Percentiles rank a stretch among this genome's conserved stretches.
phyloP scores from a whole-genome alignment of 129 eudicot genomes.

The Gnaphalium uliginosum region DNA sequence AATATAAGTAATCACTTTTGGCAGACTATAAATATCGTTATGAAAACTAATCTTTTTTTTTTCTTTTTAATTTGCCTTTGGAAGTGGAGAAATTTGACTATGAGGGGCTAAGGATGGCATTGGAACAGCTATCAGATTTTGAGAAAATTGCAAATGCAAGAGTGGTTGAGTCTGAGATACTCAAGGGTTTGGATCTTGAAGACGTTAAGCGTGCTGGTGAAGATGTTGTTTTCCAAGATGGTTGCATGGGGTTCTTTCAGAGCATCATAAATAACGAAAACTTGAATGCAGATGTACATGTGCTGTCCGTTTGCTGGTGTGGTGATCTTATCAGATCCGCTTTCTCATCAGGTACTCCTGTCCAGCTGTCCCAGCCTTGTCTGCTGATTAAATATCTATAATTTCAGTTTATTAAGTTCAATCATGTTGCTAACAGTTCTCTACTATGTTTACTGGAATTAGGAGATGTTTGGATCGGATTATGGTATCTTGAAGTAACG shows the following conservation, averaged over 20 bases:
- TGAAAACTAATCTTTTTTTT: neutral
- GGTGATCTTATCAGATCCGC: constrained; percentile 79
- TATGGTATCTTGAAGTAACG: no score
- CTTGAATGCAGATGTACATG: constrained; percentile 56
- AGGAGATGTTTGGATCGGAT: no score
- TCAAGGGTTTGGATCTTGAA: constrained; percentile 79
- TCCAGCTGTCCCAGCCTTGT: neutral
- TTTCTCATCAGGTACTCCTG: constrained; percentile 63
- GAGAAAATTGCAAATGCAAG: constrained; percentile 73
- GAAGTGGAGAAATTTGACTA: constrained; percentile 54
- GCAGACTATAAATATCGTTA: neutral
- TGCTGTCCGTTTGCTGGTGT: constrained; percentile 91
- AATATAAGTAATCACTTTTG: no score
- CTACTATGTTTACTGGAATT: no score
- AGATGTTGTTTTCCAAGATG: constrained; percentile 68
- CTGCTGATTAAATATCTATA: neutral
- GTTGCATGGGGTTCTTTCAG: constrained; percentile 66
- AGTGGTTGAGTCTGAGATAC: constrained; percentile 69
- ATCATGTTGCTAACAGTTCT: neutral
- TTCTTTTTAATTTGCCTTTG: neutral
- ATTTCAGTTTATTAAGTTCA: neutral
- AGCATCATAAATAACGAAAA: constrained; percentile 40
- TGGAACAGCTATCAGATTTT: constrained; percentile 63
- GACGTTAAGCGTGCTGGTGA: constrained; percentile 82
- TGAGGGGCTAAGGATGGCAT: constrained; percentile 50